Evolutionary conservation across 495 filamentous ascomycete species (phyloP), one percentile per base, ranked within the genome.

Genomic region (Massariosphaeria phaeospora): DNA sequence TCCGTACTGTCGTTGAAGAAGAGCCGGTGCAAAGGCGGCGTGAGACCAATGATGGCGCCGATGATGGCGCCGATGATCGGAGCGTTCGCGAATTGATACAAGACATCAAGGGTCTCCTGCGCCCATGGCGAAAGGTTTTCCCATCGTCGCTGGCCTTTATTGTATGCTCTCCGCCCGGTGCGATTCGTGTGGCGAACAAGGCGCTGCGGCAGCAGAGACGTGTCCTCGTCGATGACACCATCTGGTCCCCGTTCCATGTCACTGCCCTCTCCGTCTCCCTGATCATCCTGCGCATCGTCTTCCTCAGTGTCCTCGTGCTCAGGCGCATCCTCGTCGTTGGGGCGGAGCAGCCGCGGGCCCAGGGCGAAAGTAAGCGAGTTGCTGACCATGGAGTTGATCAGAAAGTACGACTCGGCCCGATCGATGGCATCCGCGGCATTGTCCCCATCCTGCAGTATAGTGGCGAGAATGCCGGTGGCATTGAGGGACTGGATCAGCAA

Each of bases 381-480:
- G 38, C 72, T 79, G 33, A 88, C 75, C 47, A 82, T 80, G n/a
- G 77, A 70, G 58, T 79, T 80, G 26, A 82, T 70, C 8, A 89
- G 73, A 61, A 90, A 86, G 62, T 88, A 89, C 5, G 77, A 79
- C 61, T 86, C 80, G 10, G 84, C 84, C 15, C 85, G 75, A 21
- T 79, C 74, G 23, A 89, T 72, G 0, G 79, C 82, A 2, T 66
- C 74, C 0, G 64, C 54, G 1, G 69, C 64, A 4, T 68, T 73
- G 35, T 82, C 82, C 0, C 69, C 70, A 15, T 67, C 65, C 21
- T 72, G 64, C 20, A 84, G 70, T 12, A 85, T 60, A 15, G 75
- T 63, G 24, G 68, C 61, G 8, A 90, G 67, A 40, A 86, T 82
- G 7, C 84, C 84, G 0, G 85, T 85, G 12, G 78, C 70, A 26